A percentile compares a stretch with the other conserved stretches of the same genome.
Conservation (phyloP, 2,329 filamentous ascomycete species). For the Pseudocercospora vitis region DNA sequence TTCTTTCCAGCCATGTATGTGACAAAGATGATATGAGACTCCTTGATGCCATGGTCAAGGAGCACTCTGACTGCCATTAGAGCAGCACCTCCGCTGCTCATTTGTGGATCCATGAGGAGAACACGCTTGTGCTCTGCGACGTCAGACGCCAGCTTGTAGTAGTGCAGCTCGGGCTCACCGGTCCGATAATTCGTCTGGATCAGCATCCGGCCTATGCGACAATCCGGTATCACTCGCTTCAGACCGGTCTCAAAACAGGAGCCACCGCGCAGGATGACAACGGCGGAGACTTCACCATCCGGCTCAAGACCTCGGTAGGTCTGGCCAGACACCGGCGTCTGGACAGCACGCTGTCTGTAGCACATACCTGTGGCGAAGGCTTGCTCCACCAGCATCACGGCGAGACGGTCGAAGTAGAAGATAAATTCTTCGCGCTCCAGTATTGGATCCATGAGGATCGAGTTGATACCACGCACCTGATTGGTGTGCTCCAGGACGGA, state of each 20-base stretch:
- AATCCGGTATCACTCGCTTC: conserved; percentile 88
- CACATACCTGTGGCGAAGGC: conserved; percentile 71
- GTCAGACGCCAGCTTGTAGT: conserved; percentile 73
- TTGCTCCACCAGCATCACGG: conserved; percentile 80
- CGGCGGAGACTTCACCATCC: conserved; percentile 74
- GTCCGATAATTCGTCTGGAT: conserved; percentile 81
- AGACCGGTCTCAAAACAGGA: conserved; percentile 85
- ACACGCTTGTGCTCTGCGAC: conserved; percentile 77
- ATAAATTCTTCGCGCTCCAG: conserved; percentile 87
- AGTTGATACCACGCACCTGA: conserved; percentile 85
- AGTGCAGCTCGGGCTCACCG: conserved; percentile 91
- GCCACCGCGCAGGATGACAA: conserved; percentile 85
- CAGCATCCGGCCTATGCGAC: conserved; percentile 80
- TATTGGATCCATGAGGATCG: conserved; percentile 77
- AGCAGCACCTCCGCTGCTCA: conserved; percentile 81
- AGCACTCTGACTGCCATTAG: conserved; percentile 97
- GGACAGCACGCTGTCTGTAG: conserved; percentile 64
- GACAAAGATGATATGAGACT: conserved; percentile 84
- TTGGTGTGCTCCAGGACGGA: conserved; percentile 71
- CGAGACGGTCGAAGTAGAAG: conserved; percentile 92
- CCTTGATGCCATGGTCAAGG: conserved; percentile 84
- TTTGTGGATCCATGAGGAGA: conserved; percentile 86
- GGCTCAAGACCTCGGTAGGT: conserved; percentile 70
- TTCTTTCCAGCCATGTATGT: conserved; percentile 86
- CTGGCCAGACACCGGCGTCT: conserved; percentile 66